A percentile compares a stretch with the other conserved stretches of the same genome.
Evolutionary conservation across 2,329 filamentous ascomycete genomes (phyloP).

Genomic region (Apiospora kogelbergensis): DNA sequence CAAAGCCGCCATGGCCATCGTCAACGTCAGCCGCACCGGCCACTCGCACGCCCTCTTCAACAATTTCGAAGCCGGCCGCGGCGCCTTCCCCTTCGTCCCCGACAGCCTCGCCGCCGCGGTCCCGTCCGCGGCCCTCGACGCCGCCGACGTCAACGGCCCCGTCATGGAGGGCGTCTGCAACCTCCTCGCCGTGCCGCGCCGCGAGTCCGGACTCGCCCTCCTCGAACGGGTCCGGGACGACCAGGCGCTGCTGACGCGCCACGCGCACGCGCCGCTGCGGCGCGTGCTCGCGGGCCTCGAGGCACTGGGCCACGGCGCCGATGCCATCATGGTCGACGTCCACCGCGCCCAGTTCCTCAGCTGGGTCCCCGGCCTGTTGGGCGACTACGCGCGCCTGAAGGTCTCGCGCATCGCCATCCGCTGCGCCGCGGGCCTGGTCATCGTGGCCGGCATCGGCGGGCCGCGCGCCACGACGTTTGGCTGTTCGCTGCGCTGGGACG

Average conservation of each 20-base stretch:
- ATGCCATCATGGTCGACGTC: constrained; percentile 11
- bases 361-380: constrained; percentile 17
- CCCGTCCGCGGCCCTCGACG: constrained; percentile 7
- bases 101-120: constrained; percentile 11
- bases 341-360: constrained; percentile 16
- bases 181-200: constrained; percentile 9
- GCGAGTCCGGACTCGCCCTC: constrained; percentile 15
- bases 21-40: constrained; percentile 18
- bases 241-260: constrained; percentile 15
- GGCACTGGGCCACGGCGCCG: neutral
- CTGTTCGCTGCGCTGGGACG: constrained; percentile 1
- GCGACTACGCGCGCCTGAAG: neutral
- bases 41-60: constrained; percentile 20
- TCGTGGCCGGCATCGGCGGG: neutral
- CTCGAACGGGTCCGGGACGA: constrained; percentile 17
- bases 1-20: constrained; percentile 18
- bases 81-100: constrained; percentile 17
- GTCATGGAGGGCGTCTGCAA: constrained; percentile 19
- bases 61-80: constrained; percentile 18
- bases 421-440: neutral
- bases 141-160: constrained; percentile 19
- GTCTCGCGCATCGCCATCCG: neutral
- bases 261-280: constrained; percentile 15
- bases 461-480: neutral
- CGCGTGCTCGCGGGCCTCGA: constrained; percentile 15